A percentile compares a stretch with the other conserved stretches of the same genome.
Conservation (phyloP, 371 early-diverging fungal genomes). For the Mucor ambiguus region DNA sequence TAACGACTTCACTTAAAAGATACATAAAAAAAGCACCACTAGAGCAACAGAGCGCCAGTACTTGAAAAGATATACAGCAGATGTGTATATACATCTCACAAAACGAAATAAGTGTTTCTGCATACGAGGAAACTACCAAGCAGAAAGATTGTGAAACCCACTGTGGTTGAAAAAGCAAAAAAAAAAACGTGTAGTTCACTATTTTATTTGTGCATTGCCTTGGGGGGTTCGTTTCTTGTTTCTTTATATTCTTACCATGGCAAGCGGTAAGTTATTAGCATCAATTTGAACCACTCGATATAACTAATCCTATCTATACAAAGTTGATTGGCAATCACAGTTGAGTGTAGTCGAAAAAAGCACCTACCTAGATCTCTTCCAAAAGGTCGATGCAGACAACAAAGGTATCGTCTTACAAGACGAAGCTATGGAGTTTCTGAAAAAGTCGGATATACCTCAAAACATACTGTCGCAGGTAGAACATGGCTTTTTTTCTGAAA, state of each 20-base stretch:
- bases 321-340: slow-evolving; percentile 30
- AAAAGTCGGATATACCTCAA: slow-evolving; percentile 72
- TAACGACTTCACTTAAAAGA: not conserved
- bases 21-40: not conserved
- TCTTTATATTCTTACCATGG: not conserved
- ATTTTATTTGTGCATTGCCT: slow-evolving; percentile 3
- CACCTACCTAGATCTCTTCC: slow-evolving; percentile 68
- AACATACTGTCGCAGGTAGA: slow-evolving; percentile 69
- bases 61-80: not conserved
- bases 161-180: slow-evolving; percentile 4
- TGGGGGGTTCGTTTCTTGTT: not conserved
- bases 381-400: slow-evolving; percentile 65
- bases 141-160: slow-evolving; percentile 1
- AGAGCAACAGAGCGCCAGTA: not conserved
- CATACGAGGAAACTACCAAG: not conserved
- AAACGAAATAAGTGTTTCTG: not conserved
- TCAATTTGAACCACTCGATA: not conserved
- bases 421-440: slow-evolving; percentile 80
- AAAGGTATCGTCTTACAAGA: slow-evolving; percentile 75
- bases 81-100: not conserved
- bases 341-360: slow-evolving; percentile 68
- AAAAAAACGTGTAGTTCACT: not conserved
- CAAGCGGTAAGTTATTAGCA: not conserved
- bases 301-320: not conserved
- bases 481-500: not conserved